Evolutionary conservation across 441 rosid genomes (phyloP).

Genomic region (Adansonia madagascariensis): DNA sequence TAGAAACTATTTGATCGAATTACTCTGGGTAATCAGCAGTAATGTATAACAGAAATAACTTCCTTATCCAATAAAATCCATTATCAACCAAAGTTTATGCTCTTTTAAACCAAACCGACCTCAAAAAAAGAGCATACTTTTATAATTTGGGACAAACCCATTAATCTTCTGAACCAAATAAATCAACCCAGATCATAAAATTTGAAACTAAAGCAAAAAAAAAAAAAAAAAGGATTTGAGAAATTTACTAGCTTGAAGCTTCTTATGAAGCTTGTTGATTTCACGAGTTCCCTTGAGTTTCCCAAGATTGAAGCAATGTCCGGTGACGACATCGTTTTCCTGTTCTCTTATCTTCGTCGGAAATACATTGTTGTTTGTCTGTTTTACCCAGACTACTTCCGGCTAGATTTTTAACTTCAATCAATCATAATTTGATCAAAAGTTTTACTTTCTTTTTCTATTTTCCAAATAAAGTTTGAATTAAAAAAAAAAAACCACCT

Average conservation of each 20-base stretch:
- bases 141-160: constrained; percentile 29
- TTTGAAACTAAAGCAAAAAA: not conserved
- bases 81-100: constrained; percentile 20
- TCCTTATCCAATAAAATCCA: constrained; percentile 5
- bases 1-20: not conserved
- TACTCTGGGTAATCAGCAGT: not conserved
- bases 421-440: constrained; percentile 27
- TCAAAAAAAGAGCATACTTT: not conserved
- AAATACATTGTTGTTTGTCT: constrained; percentile 14
- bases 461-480: not conserved
- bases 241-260: constrained; percentile 67
- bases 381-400: constrained; percentile 2
- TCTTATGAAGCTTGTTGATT: constrained; percentile 93
- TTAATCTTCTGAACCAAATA: constrained; percentile 4
- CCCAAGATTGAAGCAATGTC: constrained; percentile 70
- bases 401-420: constrained; percentile 22
- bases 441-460: not conserved
- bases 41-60: not conserved
- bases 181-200: constrained; percentile 17
- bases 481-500: not conserved
- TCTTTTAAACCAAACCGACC: constrained; percentile 19
- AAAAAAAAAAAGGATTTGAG: not conserved
- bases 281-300: constrained; percentile 79
- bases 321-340: constrained; percentile 56
- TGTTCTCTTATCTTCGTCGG: constrained; percentile 6